Percentiles rank a stretch among this genome's conserved stretches.
Evolutionary conservation across 2,329 filamentous ascomycete genomes (phyloP).

Genomic region (Venturia aucupariae): DNA sequence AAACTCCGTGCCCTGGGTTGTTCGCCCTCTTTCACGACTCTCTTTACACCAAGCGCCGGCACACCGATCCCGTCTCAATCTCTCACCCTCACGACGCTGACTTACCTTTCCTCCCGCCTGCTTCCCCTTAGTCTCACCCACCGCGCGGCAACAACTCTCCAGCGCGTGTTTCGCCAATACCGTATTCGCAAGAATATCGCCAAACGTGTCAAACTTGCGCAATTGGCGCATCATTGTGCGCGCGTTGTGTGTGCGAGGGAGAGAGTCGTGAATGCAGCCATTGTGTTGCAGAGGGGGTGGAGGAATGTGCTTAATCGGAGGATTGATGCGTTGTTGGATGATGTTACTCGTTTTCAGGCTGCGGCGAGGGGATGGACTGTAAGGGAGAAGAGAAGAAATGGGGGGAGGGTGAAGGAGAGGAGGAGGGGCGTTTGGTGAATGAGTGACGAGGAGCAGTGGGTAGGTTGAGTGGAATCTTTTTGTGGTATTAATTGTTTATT

Average conservation of each 20-base stretch:
- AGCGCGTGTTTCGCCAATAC: constrained; percentile 40
- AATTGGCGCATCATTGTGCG: constrained; percentile 38
- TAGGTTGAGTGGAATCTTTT: too few species aligned
- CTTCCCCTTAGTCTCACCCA: constrained; percentile 40
- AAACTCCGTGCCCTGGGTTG: constrained; percentile 35
- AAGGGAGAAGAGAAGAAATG: constrained; percentile 18
- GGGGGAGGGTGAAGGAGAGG: constrained; percentile 25
- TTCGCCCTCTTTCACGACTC: constrained; percentile 31
- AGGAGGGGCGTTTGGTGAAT: constrained; percentile 29
- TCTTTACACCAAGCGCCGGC: constrained; percentile 17
- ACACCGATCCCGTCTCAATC: constrained; percentile 40
- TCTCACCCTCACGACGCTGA: constrained; percentile 47
- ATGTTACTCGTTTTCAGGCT: constrained; percentile 34
- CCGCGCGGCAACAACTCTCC: constrained; percentile 44
- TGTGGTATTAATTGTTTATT: too few species aligned
- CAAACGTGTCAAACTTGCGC: constrained; percentile 30
- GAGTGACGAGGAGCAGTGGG: too few species aligned
- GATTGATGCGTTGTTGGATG: constrained; percentile 26
- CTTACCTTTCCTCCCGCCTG: constrained; percentile 51
- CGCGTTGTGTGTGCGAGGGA: constrained; percentile 37
- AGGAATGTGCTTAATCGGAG: constrained; percentile 28
- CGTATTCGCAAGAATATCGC: constrained; percentile 23
- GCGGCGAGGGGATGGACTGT: constrained; percentile 33
- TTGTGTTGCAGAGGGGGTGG: constrained; percentile 37
- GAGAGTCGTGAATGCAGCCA: constrained; percentile 32